Percentiles rank a stretch among this genome's conserved stretches.
Conservation (phyloP, 352 stramenopile species). For the Phytophthora constricta region DNA sequence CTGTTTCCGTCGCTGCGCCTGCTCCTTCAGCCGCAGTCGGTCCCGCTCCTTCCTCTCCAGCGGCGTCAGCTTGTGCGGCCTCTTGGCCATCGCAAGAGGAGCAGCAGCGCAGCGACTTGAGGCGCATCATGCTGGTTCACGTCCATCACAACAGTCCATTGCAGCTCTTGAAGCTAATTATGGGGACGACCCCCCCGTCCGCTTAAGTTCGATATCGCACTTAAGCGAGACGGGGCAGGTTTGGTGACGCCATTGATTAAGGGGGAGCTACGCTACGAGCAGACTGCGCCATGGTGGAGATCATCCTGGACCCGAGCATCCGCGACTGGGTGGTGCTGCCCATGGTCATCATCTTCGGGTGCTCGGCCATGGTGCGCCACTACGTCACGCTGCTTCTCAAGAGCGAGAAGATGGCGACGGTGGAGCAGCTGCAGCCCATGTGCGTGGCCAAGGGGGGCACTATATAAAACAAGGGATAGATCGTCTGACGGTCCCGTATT, state of each 20-base stretch:
- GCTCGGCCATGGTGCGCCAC: conserved; percentile 85
- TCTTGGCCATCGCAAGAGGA: conserved; percentile 22
- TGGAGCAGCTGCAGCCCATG: conserved; percentile 83
- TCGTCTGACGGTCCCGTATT: neutral
- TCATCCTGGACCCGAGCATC: conserved; percentile 94
- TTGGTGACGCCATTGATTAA: neutral
- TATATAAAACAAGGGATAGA: neutral
- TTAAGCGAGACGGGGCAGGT: no score
- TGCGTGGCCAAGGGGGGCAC: conserved; percentile 30
- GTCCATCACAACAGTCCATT: no score
- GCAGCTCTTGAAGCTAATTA: no score
- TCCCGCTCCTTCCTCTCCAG: conserved; percentile 63
- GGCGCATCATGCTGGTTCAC: conserved; percentile 14
- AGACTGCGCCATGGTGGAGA: conserved; percentile 79
- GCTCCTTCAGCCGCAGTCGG: conserved; percentile 55
- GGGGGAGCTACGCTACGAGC: neutral
- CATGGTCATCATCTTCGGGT: conserved; percentile 96
- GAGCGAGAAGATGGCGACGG: conserved; percentile 78
- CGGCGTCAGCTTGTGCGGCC: conserved; percentile 43
- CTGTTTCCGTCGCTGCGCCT: conserved; percentile 49
- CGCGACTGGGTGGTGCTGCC: conserved; percentile 97
- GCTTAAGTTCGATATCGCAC: no score
- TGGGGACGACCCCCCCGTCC: no score
- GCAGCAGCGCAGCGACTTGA: conserved; percentile 19
- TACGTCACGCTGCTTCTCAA: conserved; percentile 88